Evolutionary conservation across 768 basidiomycete species (phyloP).

Genomic region (Crepidotus variabilis): DNA sequence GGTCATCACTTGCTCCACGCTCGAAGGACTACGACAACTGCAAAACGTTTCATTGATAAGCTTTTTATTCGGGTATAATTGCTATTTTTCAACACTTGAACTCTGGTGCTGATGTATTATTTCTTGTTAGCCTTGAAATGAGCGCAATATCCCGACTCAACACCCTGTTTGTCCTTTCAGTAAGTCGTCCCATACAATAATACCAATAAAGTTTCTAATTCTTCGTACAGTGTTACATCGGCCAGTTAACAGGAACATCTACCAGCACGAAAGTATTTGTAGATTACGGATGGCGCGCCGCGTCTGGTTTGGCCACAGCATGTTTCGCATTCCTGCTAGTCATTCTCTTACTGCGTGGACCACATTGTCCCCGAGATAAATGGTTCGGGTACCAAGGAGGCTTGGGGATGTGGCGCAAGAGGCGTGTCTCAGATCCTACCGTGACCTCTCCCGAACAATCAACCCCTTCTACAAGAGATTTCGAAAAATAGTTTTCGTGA

Average conservation of each 20-base stretch:
- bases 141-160: slow-evolving; percentile 69
- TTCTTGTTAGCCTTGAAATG: slow-evolving; percentile 31
- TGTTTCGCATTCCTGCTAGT: slow-evolving; percentile 53
- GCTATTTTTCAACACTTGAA: not conserved
- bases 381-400: slow-evolving; percentile 71
- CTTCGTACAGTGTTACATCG: slow-evolving; percentile 55
- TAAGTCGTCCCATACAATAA: slow-evolving; percentile 25
- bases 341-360: slow-evolving; percentile 62
- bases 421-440: no score
- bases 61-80: slow-evolving; percentile 50
- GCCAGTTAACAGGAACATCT: slow-evolving; percentile 80
- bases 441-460: no score
- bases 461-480: no score
- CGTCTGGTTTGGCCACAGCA: slow-evolving; percentile 56
- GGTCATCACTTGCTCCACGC: slow-evolving; percentile 61
- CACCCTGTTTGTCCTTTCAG: slow-evolving; percentile 69
- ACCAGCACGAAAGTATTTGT: slow-evolving; percentile 72
- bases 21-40: slow-evolving; percentile 78
- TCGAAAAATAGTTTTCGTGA: no score
- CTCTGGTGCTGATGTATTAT: slow-evolving; percentile 5
- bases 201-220: not conserved
- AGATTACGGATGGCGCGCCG: slow-evolving; percentile 65
- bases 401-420: not conserved
- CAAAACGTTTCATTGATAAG: slow-evolving; percentile 66
- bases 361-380: slow-evolving; percentile 53